A percentile compares a stretch with the other conserved stretches of the same genome.
Conservation (phyloP, 2,329 filamentous ascomycete genomes). For the Ophiocordyceps robertsii region DNA sequence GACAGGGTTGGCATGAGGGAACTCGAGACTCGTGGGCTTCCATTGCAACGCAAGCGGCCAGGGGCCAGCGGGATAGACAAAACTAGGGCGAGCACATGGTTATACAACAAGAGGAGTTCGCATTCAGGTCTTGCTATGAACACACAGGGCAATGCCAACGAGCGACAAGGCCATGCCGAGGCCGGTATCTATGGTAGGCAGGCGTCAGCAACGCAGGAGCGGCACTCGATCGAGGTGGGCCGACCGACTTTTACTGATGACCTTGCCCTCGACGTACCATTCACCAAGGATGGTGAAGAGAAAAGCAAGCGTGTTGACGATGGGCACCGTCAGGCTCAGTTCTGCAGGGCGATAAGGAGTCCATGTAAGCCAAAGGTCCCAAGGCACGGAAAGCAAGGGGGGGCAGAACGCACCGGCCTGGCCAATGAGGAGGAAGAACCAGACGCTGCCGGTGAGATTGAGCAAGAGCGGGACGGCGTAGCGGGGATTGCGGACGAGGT, state of each 20-base stretch:
- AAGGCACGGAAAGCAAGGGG: background rate
- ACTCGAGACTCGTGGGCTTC: too few relatives aligned
- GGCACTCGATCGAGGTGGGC: background rate
- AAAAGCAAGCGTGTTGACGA: constrained; percentile 88
- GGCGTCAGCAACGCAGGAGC: background rate
- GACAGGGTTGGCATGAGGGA: too few relatives aligned
- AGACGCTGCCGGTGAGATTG: constrained; percentile 85
- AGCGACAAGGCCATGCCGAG: constrained; percentile 70
- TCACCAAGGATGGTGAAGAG: constrained; percentile 92
- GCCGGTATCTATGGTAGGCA: constrained; percentile 51
- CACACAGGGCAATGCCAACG: constrained; percentile 70
- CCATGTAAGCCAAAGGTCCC: background rate
- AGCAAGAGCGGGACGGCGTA: constrained; percentile 77
- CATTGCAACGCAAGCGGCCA: too few relatives aligned
- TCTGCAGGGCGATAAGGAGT: constrained; percentile 37
- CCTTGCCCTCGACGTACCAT: constrained; percentile 88
- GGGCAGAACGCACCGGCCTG: constrained; percentile 57
- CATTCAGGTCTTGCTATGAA: constrained; percentile 46
- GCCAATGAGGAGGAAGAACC: constrained; percentile 93
- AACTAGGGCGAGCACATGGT: background rate
- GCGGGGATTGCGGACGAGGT: constrained; percentile 65
- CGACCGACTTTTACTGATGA: constrained; percentile 60
- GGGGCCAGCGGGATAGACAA: too few relatives aligned
- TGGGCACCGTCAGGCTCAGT: constrained; percentile 82
- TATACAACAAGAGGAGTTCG: background rate